Evolutionary conservation across 805 yeast genomes (phyloP), one percentile per base, ranked within the genome.

Genomic region (Candida broadrunensis): DNA sequence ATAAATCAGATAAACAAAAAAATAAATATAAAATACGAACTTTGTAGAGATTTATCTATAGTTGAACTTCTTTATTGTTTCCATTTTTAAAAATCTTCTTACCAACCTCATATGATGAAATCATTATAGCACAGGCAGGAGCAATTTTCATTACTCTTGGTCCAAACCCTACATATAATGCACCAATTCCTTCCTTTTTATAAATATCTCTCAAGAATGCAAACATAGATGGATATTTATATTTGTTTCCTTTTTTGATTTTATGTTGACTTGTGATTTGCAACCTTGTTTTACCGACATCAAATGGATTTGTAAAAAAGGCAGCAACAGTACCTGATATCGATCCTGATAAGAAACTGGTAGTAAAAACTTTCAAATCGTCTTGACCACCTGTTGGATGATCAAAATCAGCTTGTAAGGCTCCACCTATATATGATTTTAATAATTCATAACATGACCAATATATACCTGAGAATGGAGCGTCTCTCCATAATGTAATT

Each of bases 111-210:
- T 93, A 93, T 30, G 93, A 84, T 11, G 97, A 88, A 34, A 93
- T 89, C 99, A 93, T 93, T 29, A 93, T 91, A 1, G 99, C 99
- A 73, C 99, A 93, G 13, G 97, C 83, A 9, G 99, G 98, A 0
- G 97, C 96, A 20, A 93, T 85, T 58, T 93, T 93, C 60, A 91
- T 65, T 6, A 91, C 77, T 48, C 99, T 75, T 0, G 98, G 98
- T 2, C 78, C 70, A 29, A 89, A 65, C 0, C 99, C 99, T 27
- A 87, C 86, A 56, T 85, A 93, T n/a, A 93, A 65, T 0, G 97
- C 91, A 4, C 71, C 57, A n/a, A 78, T 35, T 0, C 99, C 99
- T 61, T 93, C 99, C 16, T 66, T 73, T 49, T 61, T 72, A 39
- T 78, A 72, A 27, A 93, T 90, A 19, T 73, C 70, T 23, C 61